Percentiles rank a stretch among this genome's conserved stretches.
phyloP scores from a whole-genome alignment of 768 basidiomycete species.

The Hygrophorus pudorinus region DNA sequence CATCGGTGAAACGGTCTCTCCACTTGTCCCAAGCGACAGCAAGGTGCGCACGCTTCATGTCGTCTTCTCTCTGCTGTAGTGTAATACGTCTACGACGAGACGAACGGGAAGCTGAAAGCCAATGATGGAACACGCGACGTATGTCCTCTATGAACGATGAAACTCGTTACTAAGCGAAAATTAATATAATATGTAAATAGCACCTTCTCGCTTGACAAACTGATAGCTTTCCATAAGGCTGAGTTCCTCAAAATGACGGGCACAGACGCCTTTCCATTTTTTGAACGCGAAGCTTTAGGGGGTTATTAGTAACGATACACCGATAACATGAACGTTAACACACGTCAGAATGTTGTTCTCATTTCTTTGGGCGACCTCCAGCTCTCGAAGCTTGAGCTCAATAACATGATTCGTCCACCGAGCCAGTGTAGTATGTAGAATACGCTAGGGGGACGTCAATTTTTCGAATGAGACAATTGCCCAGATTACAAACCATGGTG shows the following conservation, averaged over 20 bases:
- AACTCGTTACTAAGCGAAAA: no score
- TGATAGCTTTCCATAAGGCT: constrained; percentile 81
- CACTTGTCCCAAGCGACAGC: constrained; percentile 68
- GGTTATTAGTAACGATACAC: constrained; percentile 2
- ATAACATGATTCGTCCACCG: constrained; percentile 70
- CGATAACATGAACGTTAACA: constrained; percentile 4
- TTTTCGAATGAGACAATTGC: not conserved
- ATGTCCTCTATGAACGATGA: constrained; percentile 51
- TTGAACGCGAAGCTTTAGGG: constrained; percentile 41
- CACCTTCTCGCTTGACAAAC: constrained; percentile 73
- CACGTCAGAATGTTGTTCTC: constrained; percentile 24
- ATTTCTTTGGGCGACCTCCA: constrained; percentile 46
- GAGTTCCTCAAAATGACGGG: constrained; percentile 58
- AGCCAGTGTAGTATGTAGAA: constrained; percentile 35
- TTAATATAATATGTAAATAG: constrained; percentile 1
- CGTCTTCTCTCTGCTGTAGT: constrained; percentile 52
- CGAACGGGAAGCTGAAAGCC: constrained; percentile 52
- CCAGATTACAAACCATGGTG: constrained; percentile 24
- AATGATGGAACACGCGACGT: constrained; percentile 59
- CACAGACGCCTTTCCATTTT: constrained; percentile 58
- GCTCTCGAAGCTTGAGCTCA: constrained; percentile 60
- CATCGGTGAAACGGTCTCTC: constrained; percentile 62
- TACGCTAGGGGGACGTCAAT: constrained; percentile 30
- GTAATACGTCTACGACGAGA: constrained; percentile 50
- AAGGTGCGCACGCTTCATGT: constrained; percentile 42